phyloP scores from a whole-genome alignment of 352 stramenopile species.

The Halophytophthora batemanensis region DNA sequence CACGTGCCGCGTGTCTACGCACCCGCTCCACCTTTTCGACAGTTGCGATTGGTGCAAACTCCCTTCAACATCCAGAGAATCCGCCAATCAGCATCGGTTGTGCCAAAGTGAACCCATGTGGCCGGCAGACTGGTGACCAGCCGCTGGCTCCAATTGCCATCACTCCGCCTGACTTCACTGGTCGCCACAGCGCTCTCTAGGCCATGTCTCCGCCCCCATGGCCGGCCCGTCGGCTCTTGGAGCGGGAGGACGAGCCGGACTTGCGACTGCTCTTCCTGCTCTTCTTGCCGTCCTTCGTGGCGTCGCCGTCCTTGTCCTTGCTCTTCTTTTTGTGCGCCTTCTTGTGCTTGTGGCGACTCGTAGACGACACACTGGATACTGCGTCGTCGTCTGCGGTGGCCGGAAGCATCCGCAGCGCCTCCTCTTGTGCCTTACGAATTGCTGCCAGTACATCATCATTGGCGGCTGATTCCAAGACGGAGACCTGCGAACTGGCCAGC shows the following conservation, averaged over 20 bases:
- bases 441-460: conserved; percentile 61
- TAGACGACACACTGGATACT: conserved; percentile 13
- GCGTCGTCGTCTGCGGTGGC: background rate
- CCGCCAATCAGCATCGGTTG: background rate
- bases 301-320: conserved; percentile 9
- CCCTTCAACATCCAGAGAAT: too few species aligned
- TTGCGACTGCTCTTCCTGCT: conserved; percentile 27
- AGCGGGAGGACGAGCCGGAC: conserved; percentile 18
- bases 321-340: conserved; percentile 32
- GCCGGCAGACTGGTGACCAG: too few species aligned
- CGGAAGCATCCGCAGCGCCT: conserved; percentile 60
- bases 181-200: too few species aligned
- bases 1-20: background rate
- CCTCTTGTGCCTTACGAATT: conserved; percentile 64
- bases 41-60: background rate
- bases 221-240: conserved; percentile 16
- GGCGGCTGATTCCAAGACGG: conserved; percentile 18
- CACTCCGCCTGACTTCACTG: too few species aligned
- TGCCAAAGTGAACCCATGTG: too few species aligned
- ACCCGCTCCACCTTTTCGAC: background rate
- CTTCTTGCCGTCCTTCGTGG: conserved; percentile 13
- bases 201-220: conserved; percentile 12
- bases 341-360: conserved; percentile 22
- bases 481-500: conserved; percentile 5
- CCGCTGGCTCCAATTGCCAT: too few species aligned